Evolutionary conservation across 306 rosid species (phyloP), one percentile per base, ranked within the genome.

Genomic region (Rubus parviflorus): DNA sequence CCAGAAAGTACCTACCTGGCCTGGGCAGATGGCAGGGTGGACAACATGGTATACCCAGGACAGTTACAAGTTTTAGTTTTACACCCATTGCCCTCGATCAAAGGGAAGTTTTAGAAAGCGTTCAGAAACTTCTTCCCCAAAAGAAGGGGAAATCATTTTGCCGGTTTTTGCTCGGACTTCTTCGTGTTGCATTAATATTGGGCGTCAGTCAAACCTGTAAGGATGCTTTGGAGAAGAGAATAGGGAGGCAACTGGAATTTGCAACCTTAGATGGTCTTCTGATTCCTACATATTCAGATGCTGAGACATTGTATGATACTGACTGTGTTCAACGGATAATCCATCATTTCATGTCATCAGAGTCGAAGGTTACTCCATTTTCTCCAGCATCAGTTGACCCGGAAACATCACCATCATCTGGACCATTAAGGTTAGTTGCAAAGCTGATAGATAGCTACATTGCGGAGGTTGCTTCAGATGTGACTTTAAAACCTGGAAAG

Each of bases 1-100:
- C 95, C 25, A 90, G 91, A 78, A 94, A 90, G 88, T 89, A 94
- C 85, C 85, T 94, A 70, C 98, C 98, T 0, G 98, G 98, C 77
- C 81, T 94, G 1, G 89, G 91, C 22, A 90, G 98, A 80, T 94
- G 97, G 98, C 96, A 84, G 79, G 90, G 92, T 60, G 84, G 89
- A 79, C 92, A 85, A 79, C 84, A 84, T 37, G 89, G 95, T 8
- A 77, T 82, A 81, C 77, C 92, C 42, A 80, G 92, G 81, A 87
- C 92, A 63, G 91, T 94, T 66, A 82, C 92, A 1, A 90, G 97
- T 82, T 90, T 92, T 60, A 89, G 97, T 80, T 82, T 92, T 82
- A 85, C 90, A 1, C 93, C 98, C 57, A 96, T 91, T 78, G 73
- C 88, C 0, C 78, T 85, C 67, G 93, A 94, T 87, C 98, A 94